Base-by-base conservation (phyloP, 352 stramenopile genomes). In the Globisporangium spiculum region DNA sequence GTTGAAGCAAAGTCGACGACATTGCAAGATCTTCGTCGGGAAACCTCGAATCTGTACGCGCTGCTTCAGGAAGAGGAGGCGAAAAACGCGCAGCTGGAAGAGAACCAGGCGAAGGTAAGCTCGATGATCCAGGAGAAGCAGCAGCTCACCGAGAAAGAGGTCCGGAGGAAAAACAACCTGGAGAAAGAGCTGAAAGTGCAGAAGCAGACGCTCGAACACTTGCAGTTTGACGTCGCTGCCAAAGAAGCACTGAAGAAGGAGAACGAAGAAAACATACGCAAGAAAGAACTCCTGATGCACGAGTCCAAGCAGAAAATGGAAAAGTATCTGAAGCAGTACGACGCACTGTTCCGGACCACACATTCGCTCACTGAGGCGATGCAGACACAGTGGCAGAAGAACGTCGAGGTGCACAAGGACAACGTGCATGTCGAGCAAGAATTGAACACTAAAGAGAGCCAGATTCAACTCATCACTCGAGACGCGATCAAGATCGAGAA, bases 261-360 rank as follows among this genome's bases (percentile, higher is more conserved):
- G 24, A 88, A 88, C 52, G 81, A 89, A 52, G 83, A 90, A 34
- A 89, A 69, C 57, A 63, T 88, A 16, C 71, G 73, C 50, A 80
- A 79, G 50, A 93, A 94, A 59, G 91, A 97, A 65, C 66, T 89
- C 0, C 55, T 81, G 27, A 79, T 96, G 72, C 80, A 84, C 32
- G 84, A 93, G 41, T 88, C 83, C 50, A 96, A 96, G 73, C 76
- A 88, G 7, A 92, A 93, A 53, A 96, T 97, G 85, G 86, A 97
- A 32, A 92, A 91, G 59, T 95, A 96, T 63, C 69, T 96, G 22
- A 90, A 88, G 38, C 81, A 97, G 60, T 96, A 97, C 62, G 88
- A 97, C 62, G 77, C 72, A 9, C 76, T 97, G 1, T 96, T 94
- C 58, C 78, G 85, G 36, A 91, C 84, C 50, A 93, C 84, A 0